A percentile compares a stretch with the other conserved stretches of the same genome.
Conservation (phyloP, 371 early-diverging fungal species). For the Mycotypha africana region DNA sequence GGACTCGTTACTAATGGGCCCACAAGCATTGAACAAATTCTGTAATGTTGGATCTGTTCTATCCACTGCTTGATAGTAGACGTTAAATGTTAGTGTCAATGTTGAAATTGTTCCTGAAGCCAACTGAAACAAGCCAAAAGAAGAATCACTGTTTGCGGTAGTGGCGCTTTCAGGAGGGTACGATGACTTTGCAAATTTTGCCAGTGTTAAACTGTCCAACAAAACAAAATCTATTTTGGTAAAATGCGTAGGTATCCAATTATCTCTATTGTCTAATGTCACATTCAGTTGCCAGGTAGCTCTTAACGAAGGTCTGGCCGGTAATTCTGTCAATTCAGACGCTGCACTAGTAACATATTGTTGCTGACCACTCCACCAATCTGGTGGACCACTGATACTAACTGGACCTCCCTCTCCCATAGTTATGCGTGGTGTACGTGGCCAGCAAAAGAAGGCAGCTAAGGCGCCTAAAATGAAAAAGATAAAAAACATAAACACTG, state of each 20-base stretch:
- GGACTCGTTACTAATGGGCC: slow-evolving; percentile 10
- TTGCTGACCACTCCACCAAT: slow-evolving; percentile 14
- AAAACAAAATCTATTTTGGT: slow-evolving; percentile 13
- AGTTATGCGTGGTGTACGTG: slow-evolving; percentile 10
- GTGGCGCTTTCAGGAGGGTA: too few relatives aligned
- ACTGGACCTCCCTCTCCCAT: slow-evolving; percentile 15
- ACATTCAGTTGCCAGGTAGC: slow-evolving; percentile 23
- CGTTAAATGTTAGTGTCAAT: slow-evolving; percentile 9
- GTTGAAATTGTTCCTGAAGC: slow-evolving; percentile 8
- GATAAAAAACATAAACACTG: slow-evolving; percentile 13
- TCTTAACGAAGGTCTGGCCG: slow-evolving; percentile 7
- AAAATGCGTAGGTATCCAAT: slow-evolving; percentile 19
- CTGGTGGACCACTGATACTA: slow-evolving; percentile 11
- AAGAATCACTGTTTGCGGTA: too few relatives aligned
- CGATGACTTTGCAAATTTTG: slow-evolving; percentile 13
- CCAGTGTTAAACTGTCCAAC: slow-evolving; percentile 15
- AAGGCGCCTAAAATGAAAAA: slow-evolving; percentile 12
- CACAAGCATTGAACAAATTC: slow-evolving; percentile 24
- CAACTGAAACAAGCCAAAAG: slow-evolving; percentile 1
- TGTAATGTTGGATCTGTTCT: slow-evolving; percentile 18
- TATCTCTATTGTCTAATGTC: slow-evolving; percentile 19
- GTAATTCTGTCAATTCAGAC: slow-evolving; percentile 7
- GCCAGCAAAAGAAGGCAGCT: slow-evolving; percentile 22
- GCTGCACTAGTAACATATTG: too few relatives aligned
- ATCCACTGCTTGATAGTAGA: slow-evolving; percentile 17